Base-by-base conservation (phyloP, 208 protist species). In the Strigomonas culicis region DNA sequence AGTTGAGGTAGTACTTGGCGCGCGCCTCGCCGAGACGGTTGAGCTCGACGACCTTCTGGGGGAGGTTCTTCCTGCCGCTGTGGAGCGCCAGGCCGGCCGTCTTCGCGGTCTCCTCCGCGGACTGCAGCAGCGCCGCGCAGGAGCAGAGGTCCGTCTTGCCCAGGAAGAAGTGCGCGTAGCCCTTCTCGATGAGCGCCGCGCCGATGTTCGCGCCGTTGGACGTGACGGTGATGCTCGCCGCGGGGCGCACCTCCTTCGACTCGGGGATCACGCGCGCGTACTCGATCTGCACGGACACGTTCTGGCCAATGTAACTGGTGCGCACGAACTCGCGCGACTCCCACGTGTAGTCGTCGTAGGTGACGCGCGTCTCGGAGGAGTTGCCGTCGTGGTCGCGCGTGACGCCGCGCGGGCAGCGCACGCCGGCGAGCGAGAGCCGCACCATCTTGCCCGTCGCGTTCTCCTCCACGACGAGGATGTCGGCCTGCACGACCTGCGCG, bases 331-430 rank as follows among this genome's bases (percentile, higher is more conserved):
- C 92, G 49, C 80, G 74, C 36, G 87, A 86, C 74, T 95, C 88
- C 88, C 87, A 97, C 27, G 90, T 70, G 72, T 88, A 95, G 64
- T 93, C 84, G 59, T 77, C 75, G 79, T 97, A 96, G 39, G 74
- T 91, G 28, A 94, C 80, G 61, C 82, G 86, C 10, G 82, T 81
- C 63, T 96, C 91, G 46, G 86, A 80, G 8, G 82, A 66, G 62
- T 85, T 77, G 50, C 87, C 87, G 56, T 91, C 86, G 58, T 89
- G 80, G 56, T 93, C 83, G 13, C 55, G 55, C n/a, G 36, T 62
- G 15, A 51, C 28, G 19, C 46, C 46, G 36, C 57, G 57, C 36
- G 36, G 24, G 39, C 57, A 46, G 28, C 91, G 88, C 50, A 96
- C 76, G 49, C 86, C 88, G 36, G 84, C 84, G 21, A 96, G 75